Evolutionary conservation across 768 basidiomycete species (phyloP).

Genomic region (Grammothele lineata): DNA sequence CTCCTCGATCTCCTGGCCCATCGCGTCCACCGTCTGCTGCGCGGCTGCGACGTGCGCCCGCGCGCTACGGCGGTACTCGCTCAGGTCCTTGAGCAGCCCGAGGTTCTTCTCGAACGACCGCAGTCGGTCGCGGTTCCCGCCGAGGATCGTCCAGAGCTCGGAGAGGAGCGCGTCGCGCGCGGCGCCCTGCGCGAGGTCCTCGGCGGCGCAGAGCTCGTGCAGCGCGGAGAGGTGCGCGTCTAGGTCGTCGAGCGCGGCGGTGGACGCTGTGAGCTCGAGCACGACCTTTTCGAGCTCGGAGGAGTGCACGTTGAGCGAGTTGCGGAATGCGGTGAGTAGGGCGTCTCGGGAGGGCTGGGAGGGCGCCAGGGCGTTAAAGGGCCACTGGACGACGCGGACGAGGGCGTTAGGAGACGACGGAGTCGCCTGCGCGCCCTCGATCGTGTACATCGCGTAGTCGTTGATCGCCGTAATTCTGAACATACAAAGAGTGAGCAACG

Average conservation of each 20-base stretch:
- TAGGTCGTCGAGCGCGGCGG: conserved; percentile 52
- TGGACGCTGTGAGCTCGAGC: conserved; percentile 60
- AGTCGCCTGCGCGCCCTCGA: conserved; percentile 35
- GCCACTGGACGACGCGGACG: conserved; percentile 23
- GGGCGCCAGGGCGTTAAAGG: conserved; percentile 26
- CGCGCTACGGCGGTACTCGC: conserved; percentile 56
- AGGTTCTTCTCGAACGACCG: conserved; percentile 50
- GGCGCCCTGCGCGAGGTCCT: conserved; percentile 42
- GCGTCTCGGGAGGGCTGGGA: conserved; percentile 36
- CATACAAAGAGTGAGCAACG: neutral
- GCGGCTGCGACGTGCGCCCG: conserved; percentile 62
- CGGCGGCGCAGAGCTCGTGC: conserved; percentile 56
- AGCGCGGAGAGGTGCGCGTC: conserved; percentile 56
- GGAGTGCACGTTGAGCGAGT: conserved; percentile 60
- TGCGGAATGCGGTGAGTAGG: conserved; percentile 49
- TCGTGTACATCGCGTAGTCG: conserved; percentile 60
- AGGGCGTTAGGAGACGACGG: conserved; percentile 25
- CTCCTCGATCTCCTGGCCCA: conserved; percentile 76
- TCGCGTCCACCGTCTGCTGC: conserved; percentile 52
- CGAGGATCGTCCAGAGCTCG: conserved; percentile 65
- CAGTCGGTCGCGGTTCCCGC: conserved; percentile 51
- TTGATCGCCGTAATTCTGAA: conserved; percentile 77
- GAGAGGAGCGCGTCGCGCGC: conserved; percentile 55
- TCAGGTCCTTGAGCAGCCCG: conserved; percentile 49
- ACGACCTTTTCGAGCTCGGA: conserved; percentile 50